Evolutionary conservation across 2,329 filamentous ascomycete genomes (phyloP).

Genomic region (Cladosporium sp.): DNA sequence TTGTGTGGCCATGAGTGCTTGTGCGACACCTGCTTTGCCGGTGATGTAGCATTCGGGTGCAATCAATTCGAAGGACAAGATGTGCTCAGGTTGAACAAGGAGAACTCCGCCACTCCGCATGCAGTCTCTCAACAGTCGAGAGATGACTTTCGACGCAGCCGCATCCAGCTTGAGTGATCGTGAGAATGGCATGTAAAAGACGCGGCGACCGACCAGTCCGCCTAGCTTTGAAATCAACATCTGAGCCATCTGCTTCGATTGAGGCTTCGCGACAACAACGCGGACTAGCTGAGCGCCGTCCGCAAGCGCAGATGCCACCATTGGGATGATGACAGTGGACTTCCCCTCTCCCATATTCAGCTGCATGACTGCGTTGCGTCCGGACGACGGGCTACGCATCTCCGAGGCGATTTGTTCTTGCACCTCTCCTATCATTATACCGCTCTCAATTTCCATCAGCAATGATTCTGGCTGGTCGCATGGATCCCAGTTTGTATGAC

Average conservation of each 20-base stretch:
- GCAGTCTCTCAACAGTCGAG: constrained; percentile 39
- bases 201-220: constrained; percentile 48
- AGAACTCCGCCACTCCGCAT: constrained; percentile 48
- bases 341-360: constrained; percentile 71
- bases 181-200: constrained; percentile 57
- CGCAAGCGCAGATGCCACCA: constrained; percentile 48
- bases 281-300: constrained; percentile 44
- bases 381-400: constrained; percentile 52
- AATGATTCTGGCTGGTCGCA: constrained; percentile 57
- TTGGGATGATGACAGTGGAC: constrained; percentile 63
- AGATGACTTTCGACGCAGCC: constrained; percentile 31
- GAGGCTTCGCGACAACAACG: constrained; percentile 52
- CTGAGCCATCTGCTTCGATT: constrained; percentile 55
- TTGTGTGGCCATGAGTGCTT: constrained; percentile 49
- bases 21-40: constrained; percentile 37
- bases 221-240: constrained; percentile 53
- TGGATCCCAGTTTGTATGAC: constrained; percentile 55
- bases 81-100: constrained; percentile 58
- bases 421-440: constrained; percentile 57
- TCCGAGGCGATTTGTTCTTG: constrained; percentile 60
- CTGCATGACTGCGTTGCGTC: constrained; percentile 55
- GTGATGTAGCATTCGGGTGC: constrained; percentile 55
- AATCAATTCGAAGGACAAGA: constrained; percentile 61
- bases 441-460: constrained; percentile 60
- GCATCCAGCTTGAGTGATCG: constrained; percentile 40